Conservation (phyloP, 2,329 filamentous ascomycete species). For the Phialemoniopsis sp. region DNA sequence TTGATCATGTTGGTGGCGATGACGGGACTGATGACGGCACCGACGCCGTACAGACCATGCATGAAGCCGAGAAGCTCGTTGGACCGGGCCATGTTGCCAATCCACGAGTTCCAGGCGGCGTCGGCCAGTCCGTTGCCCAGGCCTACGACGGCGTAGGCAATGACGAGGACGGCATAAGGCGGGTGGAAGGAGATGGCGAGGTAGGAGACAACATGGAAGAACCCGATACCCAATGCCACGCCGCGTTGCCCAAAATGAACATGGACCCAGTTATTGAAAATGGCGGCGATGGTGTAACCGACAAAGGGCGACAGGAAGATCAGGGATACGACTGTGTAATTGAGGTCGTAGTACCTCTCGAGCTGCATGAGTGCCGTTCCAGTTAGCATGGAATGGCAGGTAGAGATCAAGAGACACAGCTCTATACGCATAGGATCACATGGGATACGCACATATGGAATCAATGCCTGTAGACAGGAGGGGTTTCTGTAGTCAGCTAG, state of each 20-base stretch:
- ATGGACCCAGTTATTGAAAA: constrained; percentile 39
- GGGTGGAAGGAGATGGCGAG: constrained; percentile 60
- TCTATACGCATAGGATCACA: neutral
- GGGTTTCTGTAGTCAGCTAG: too few species aligned
- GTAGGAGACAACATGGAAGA: constrained; percentile 61
- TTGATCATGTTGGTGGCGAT: constrained; percentile 69
- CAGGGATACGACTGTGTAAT: constrained; percentile 42
- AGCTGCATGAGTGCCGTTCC: constrained; percentile 21
- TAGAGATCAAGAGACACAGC: neutral
- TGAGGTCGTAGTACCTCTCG: constrained; percentile 38
- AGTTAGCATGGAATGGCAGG: neutral
- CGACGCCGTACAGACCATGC: constrained; percentile 65
- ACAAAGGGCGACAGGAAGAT: constrained; percentile 42
- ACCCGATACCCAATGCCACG: constrained; percentile 56
- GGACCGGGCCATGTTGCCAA: constrained; percentile 63
- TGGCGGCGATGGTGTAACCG: constrained; percentile 38
- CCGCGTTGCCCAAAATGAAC: constrained; percentile 57
- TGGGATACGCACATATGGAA: constrained; percentile 4
- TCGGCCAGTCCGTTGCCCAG: constrained; percentile 66
- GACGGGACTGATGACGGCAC: constrained; percentile 65
- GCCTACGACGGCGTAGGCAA: constrained; percentile 63
- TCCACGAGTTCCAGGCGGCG: constrained; percentile 49
- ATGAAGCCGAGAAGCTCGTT: constrained; percentile 66
- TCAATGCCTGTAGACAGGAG: neutral
- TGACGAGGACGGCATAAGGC: constrained; percentile 61